Evolutionary conservation across 2,329 filamentous ascomycete species (phyloP), one percentile per base, ranked within the genome.

Genomic region (Zymoseptoria ardabiliae): DNA sequence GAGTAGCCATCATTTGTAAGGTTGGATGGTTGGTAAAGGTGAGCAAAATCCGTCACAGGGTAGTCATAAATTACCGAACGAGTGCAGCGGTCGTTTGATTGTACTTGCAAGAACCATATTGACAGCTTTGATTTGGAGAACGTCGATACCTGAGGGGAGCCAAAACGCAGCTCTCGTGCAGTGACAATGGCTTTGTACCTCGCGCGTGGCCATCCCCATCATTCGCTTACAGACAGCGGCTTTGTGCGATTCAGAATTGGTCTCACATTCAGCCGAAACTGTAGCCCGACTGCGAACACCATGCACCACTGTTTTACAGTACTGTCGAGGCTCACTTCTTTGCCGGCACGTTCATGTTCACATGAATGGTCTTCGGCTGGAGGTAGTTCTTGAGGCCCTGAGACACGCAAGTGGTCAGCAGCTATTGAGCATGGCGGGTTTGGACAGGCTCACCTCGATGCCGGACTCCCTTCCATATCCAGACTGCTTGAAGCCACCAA

Each of bases 321-420:
- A 45, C 13, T 17, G 35, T 45, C 17, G 11, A n/a, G 4, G 5
- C 5, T 45, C 35, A 45, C 13, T 17, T 45, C 35, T 45, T 45
- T 17, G 13, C 35, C 35, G 35, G 35, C 41, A 68, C 60, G 35
- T 64, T 66, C 64, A 68, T 60, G 53, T 70, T 70, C 54, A 70
- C 66, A 63, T 81, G 70, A 25, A 79, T 75, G 11, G 65, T 69
- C 63, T 71, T 70, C 52, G 65, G 57, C 61, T 70, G 65, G 49
- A 69, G 53, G 53, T 69, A 70, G 35, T 65, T 61, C 57, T 67
- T 67, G 51, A 69, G 55, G 28, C 63, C 64, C 35, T 45, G 35
- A 17, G 35, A 45, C 17, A 45, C 3, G 17, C 35, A n/a, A 45
- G 17, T 52, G 20, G 50, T 52, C 20, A 25, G 23, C 50, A 25